Base-by-base conservation (phyloP, 371 early-diverging fungal genomes). In the Blyttiomyces sp. region DNA sequence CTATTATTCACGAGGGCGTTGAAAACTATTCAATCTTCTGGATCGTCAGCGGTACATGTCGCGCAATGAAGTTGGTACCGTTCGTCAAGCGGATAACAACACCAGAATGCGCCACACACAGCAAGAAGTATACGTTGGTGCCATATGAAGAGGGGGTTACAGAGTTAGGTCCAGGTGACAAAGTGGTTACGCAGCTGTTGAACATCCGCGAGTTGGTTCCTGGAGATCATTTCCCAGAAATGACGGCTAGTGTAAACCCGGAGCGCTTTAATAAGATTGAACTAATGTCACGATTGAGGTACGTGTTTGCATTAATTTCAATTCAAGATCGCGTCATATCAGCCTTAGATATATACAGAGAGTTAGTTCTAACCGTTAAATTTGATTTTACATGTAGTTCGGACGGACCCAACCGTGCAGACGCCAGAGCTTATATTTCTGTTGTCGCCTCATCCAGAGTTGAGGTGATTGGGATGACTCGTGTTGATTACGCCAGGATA, bases 151-250 rank as follows among this genome's bases (percentile, higher is more conserved):
- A 26, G 6, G 57, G 34, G 7, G 21, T 33, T 28, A 49, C 51
- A 7, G 19, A n/a, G 11, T n/a, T 58, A 11, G 34, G 43, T 28
- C 24, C 33, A 17, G 56, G 54, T 6, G 70, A 70, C 19, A 61
- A 66, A 35, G 36, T 65, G 17, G 34, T 62, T n/a, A 57, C 50
- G 42, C 63, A 63, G 34, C 26, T 57, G 16, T 45, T 70, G 24
- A 70, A 57, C 13, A 63, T 66, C 34, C 39, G 59, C 43, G 70
- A 70, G 56, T 49, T 70, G 27, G 59, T 49, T 4, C 43, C 28
- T 7, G 66, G 64, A 9, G 70, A 70, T 43, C 56, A 63, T 36
- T 70, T 70, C 57, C 70, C 70, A 21, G 66, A 63, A 31, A 49
- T 70, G 51, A 49, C 44, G 26, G 51, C 58, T 6, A 6, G 7